Evolutionary conservation across 306 rosid species (phyloP).

Genomic region (Cicer cuneatum): DNA sequence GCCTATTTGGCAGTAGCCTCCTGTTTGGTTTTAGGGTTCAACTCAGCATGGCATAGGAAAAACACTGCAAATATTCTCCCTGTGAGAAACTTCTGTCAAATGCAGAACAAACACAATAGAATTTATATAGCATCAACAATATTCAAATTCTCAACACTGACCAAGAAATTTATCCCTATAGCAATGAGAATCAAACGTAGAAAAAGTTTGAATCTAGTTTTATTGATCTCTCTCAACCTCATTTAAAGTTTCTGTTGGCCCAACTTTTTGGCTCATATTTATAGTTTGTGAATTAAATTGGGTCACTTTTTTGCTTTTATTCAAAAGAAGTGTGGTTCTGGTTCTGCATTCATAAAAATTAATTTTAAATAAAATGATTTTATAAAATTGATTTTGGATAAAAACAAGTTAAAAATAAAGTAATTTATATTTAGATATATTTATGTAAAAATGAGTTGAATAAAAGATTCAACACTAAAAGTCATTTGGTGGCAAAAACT

Average conservation of each 20-base stretch:
- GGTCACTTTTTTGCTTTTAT: too few species aligned
- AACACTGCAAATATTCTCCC: constrained; percentile 70
- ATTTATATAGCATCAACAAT: constrained; percentile 6
- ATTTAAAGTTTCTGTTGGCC: constrained; percentile 31
- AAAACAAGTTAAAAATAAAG: too few species aligned
- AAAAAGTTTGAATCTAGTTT: constrained; percentile 36
- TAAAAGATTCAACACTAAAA: too few species aligned
- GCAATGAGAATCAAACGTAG: constrained; percentile 34
- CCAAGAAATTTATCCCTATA: constrained; percentile 37
- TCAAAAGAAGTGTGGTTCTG: too few species aligned
- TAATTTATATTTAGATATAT: too few species aligned
- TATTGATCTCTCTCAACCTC: constrained; percentile 39
- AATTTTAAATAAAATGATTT: too few species aligned
- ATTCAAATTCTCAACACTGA: constrained; percentile 41
- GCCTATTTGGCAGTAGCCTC: constrained; percentile 56
- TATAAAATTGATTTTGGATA: too few species aligned
- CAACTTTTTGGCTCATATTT: constrained; percentile 10
- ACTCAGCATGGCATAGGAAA: constrained; percentile 66
- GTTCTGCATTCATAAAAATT: too few species aligned
- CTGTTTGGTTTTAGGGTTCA: constrained; percentile 36
- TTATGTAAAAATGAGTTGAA: too few species aligned
- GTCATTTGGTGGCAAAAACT: too few species aligned
- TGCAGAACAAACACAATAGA: constrained; percentile 48
- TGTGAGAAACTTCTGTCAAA: constrained; percentile 64
- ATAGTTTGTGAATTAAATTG: neutral